Base-by-base conservation (phyloP, 2,329 filamentous ascomycete genomes). In the Drechmeria coniospora region DNA sequence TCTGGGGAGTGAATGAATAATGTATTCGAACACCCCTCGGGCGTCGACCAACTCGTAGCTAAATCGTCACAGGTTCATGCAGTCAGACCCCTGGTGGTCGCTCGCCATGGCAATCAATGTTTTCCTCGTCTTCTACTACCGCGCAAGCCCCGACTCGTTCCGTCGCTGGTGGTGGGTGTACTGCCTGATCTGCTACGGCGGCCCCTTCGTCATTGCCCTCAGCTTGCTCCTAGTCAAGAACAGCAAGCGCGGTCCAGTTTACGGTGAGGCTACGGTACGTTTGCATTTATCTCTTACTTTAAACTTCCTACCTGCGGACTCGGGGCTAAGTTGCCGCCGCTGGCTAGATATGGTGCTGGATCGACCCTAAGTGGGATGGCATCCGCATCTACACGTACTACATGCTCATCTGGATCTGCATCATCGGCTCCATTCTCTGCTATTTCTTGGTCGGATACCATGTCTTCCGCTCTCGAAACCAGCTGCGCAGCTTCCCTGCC, bases 31-130 rank as follows among this genome's bases (percentile, higher is more conserved):
- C n/a, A n/a, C n/a, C n/a, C n/a, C n/a, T n/a, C n/a, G n/a, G n/a
- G n/a, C n/a, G n/a, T n/a, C n/a, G n/a, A 6, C 20, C 20, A 61
- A 68, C 32, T 59, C 63, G 41, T 64, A 59, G 61, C 66, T 40
- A 30, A 19, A 9, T 18, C 18, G 8, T 13, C 24, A 8, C 36
- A 81, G 74, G 70, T 83, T 82, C 49, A 78, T 80, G 68, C 74
- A 78, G 38, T 77, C 75, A 5, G 77, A 82, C 50, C 72, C 75
- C 0, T 65, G 79, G 54, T 84, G 75, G 79, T 79, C 78, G 0
- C 67, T 84, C 29, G 77, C 77, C 36, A 87, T 90, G 80, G 79
- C 80, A 3, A 61, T 77, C 44, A 90, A 87, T 43, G 80, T 87
- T 35, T 80, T 78, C 41, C 63, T 86, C 28, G 68, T 73, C 32